Base-by-base conservation (phyloP, 179 eudicot species). In the Spergularia azorica region DNA sequence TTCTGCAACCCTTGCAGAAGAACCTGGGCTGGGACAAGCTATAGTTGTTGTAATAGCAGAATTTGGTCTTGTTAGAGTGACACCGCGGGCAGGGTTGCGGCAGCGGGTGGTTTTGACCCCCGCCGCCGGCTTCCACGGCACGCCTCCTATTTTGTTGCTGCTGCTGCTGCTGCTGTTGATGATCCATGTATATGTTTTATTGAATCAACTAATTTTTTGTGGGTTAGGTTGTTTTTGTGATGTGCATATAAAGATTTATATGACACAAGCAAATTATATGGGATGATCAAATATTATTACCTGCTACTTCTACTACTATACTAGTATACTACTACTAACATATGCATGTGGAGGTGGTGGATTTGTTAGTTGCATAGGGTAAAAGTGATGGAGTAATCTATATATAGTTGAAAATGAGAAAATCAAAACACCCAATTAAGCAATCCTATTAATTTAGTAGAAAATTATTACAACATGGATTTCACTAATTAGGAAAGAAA, bases 11-110 rank as follows among this genome's bases (percentile, higher is more conserved):
- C 46, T 79, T 84, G 57, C 87, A 84, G 36, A 73, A 84, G 77
- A 32, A 82, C 16, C 87, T 71, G 0, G 85, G 87, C 46, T 84
- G 87, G 0, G 84, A 72, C 17, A 81, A 55, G 62, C 83, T 81
- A 70, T 82, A 76, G 76, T 84, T 84, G 68, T 82, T 84, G 74
- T 62, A 84, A 76, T 84, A 84, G 12, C 83, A 82, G 41, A 79
- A 82, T 18, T 84, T 84, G 4, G 86, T 79, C 75, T 83, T 83
- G 64, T 18, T 79, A 1, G 86, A 83, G 9, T 79, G 55, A 63
- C 86, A 83, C 2, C 86, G 67, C 15, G 86, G 86, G 59, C 86
- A 83, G 8, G 75, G 46, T 36, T 74, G 71, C 1, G 79, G 68
- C 2, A 80, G 73, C 71, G 82, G 86, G 63, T 75, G 80, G 3